These are phyloP conservation scores for Sequoia sempervirens DNA, from an alignment of 75 land plant genomes.

Conservation along the genomic window DNA sequence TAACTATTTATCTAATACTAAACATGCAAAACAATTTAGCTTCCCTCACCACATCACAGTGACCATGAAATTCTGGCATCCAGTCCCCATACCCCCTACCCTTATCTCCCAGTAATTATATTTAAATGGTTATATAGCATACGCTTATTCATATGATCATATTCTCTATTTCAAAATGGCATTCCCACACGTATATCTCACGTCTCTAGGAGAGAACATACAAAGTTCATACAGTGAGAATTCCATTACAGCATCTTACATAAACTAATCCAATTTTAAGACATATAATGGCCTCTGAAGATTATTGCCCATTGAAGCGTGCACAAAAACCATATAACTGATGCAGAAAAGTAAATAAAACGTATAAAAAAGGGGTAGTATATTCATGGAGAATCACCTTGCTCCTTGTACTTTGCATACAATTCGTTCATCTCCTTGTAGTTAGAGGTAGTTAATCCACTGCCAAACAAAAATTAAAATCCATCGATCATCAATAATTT, in stretches of 20 bases:
- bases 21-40: neutral
- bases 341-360: neutral
- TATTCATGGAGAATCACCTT: conserved; percentile 29
- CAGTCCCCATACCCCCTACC: neutral
- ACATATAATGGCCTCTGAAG: neutral
- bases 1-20: neutral
- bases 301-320: neutral
- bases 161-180: neutral
- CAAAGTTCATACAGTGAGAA: neutral
- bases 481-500: neutral
- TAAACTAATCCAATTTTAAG: neutral
- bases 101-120: neutral
- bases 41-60: neutral
- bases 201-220: neutral
- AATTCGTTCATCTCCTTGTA: conserved; percentile 70
- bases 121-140: neutral
- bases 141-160: neutral
- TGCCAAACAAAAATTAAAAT: conserved; percentile 11
- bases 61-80: neutral
- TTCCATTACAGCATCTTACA: neutral
- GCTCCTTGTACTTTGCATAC: conserved; percentile 66
- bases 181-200: neutral
- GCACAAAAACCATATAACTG: neutral
- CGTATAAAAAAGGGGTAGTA: neutral
- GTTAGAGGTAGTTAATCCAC: conserved; percentile 74